Conservation (phyloP, 1,284 basidiomycete species). For the Coriolopsis trogii region DNA sequence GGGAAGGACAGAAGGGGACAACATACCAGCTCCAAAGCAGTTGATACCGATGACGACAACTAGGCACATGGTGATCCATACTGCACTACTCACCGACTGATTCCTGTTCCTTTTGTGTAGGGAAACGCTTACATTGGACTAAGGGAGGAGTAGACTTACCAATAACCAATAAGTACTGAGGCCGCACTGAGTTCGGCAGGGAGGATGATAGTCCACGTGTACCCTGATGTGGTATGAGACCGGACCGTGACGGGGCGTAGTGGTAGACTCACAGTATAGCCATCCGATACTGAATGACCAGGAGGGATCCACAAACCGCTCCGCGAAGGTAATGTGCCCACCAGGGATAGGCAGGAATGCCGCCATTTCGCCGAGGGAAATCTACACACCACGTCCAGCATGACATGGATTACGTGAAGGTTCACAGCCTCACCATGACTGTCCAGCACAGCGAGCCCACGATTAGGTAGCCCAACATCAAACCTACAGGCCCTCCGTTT, state of each 20-base stretch:
- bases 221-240: slow-evolving; percentile 42
- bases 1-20: background rate
- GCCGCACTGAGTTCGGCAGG: slow-evolving; percentile 82
- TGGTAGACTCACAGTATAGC: slow-evolving; percentile 59
- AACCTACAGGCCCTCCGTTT: slow-evolving; percentile 61
- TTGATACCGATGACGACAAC: slow-evolving; percentile 78
- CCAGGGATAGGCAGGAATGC: slow-evolving; percentile 47
- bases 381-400: slow-evolving; percentile 18
- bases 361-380: slow-evolving; percentile 43
- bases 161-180: slow-evolving; percentile 78
- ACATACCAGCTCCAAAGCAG: slow-evolving; percentile 68
- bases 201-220: slow-evolving; percentile 71
- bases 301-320: slow-evolving; percentile 80
- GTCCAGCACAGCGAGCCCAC: slow-evolving; percentile 67
- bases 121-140: background rate
- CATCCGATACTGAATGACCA: slow-evolving; percentile 84
- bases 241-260: background rate
- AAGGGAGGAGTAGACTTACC: slow-evolving; percentile 40
- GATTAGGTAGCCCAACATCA: slow-evolving; percentile 61
- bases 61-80: slow-evolving; percentile 79
- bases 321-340: slow-evolving; percentile 80
- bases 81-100: slow-evolving; percentile 58
- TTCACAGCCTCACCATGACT: slow-evolving; percentile 35
- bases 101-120: slow-evolving; percentile 29
- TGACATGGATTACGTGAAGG: slow-evolving; percentile 34